Base-by-base conservation (phyloP, 257 asterid species). In the Plectranthus barbatus region DNA sequence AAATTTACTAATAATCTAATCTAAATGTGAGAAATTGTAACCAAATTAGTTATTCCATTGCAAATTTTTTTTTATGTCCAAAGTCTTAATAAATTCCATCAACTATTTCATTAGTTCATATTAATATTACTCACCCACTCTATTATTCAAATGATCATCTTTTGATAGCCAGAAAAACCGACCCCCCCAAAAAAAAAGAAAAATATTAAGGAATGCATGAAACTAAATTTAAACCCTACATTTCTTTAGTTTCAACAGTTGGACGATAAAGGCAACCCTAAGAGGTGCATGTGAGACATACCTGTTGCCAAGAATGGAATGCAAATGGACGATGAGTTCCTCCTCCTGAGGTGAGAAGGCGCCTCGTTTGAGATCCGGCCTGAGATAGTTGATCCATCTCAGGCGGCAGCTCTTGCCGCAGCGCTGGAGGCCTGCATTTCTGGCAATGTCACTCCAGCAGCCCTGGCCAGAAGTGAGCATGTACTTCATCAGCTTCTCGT, bases 291-390 rank as follows among this genome's bases (percentile, higher is more conserved):
- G 2, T 2, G 31, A 26, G 53, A 54, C 47, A 52, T 37, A 88
- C 97, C 95, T 86, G 69, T 90, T 90, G 40, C 97, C 97, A 39
- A 90, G 95, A 81, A 90, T 74, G 77, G 95, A 86, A 68, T 90
- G 97, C 67, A 86, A 60, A 70, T 90, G 97, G 56, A 86, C 23
- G 69, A 90, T 90, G 24, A 83, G 84, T 10, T 86, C 66, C 68
- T 90, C 94, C 75, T 90, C 97, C 49, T 84, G 95, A 21, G 80
- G 78, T 2, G 97, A 86, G 74, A 90, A 81, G 1, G 97, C 97
- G 18, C 95, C 95, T 0, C 94, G 83, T 20, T 86, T 90, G 48
- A 90, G 95, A 67, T 90, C 97, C 0, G 97, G 97, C 23, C 97
- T 47, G 51, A 90, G 82, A 69, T 89, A 89, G 53, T 89, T 89